Evolutionary conservation across 2,329 filamentous ascomycete genomes (phyloP).

Genomic region (Fusarium kyushuense): DNA sequence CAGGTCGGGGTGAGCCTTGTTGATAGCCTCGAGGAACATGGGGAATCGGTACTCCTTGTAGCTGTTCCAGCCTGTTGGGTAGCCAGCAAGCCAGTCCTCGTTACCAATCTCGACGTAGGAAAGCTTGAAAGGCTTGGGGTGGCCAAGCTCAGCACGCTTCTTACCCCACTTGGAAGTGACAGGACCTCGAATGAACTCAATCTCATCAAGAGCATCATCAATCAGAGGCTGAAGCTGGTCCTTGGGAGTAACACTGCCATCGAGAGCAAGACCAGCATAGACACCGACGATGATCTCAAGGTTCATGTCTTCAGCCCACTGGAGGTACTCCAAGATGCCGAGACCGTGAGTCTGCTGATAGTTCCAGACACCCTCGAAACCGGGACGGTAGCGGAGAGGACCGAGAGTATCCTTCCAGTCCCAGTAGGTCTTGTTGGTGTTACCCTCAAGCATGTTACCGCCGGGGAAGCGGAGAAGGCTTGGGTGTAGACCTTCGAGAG

Average conservation of each 20-base stretch:
- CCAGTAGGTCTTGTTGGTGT: conserved; percentile 59
- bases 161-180: conserved; percentile 67
- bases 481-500: conserved; percentile 64
- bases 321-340: conserved; percentile 71
- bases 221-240: conserved; percentile 67
- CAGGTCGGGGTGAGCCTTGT: conserved; percentile 66
- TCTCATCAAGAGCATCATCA: conserved; percentile 70
- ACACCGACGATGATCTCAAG: conserved; percentile 69
- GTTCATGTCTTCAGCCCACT: conserved; percentile 70
- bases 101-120: conserved; percentile 75
- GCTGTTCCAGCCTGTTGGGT: conserved; percentile 59
- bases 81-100: conserved; percentile 71
- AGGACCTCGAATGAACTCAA: conserved; percentile 72
- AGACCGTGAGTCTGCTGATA: conserved; percentile 73
- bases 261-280: conserved; percentile 68
- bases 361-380: conserved; percentile 67
- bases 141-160: conserved; percentile 68
- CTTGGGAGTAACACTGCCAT: conserved; percentile 63
- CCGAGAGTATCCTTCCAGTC: conserved; percentile 67
- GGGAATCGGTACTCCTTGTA: conserved; percentile 69
- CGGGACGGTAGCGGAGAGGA: conserved; percentile 65
- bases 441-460: conserved; percentile 70
- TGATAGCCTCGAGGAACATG: conserved; percentile 70
- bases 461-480: conserved; percentile 74
- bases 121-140: conserved; percentile 70